These are phyloP conservation scores for Arctostaphylos glauca DNA, from an alignment of 148 eudicot species.

Conservation along the genomic window DNA sequence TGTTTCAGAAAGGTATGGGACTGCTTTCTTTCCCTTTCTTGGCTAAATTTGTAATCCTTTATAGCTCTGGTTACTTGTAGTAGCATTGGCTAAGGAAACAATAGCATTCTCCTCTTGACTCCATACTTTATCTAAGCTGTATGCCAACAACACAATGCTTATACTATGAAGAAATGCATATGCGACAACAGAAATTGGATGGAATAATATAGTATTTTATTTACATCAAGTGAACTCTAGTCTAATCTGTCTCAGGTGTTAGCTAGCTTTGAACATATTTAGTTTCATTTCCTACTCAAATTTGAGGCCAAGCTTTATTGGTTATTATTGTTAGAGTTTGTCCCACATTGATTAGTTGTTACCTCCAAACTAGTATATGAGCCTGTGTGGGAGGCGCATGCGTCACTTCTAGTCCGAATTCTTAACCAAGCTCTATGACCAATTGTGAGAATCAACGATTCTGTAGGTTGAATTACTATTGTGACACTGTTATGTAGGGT, in stretches of 20 bases:
- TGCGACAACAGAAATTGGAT: too few species aligned
- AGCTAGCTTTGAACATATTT: background rate
- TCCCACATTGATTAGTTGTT: too few species aligned
- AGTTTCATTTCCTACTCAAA: too few species aligned
- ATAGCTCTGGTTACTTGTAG: background rate
- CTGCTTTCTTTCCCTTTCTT: slow-evolving; percentile 7
- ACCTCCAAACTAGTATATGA: too few species aligned
- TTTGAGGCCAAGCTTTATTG: background rate
- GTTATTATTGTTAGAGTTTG: too few species aligned
- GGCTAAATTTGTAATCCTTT: background rate
- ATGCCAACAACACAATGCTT: background rate
- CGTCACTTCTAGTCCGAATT: too few species aligned
- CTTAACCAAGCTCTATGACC: too few species aligned
- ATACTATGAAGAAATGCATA: too few species aligned
- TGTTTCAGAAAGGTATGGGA: slow-evolving; percentile 57
- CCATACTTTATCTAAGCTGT: background rate
- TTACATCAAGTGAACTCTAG: too few species aligned
- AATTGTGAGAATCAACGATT: background rate
- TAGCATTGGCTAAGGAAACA: background rate
- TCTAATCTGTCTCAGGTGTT: background rate
- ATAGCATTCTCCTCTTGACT: background rate
- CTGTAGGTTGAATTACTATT: slow-evolving; percentile 11
- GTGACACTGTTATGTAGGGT: slow-evolving; percentile 22
- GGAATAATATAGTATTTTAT: too few species aligned
- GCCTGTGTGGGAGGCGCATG: too few species aligned